Evolutionary conservation across 2,329 filamentous ascomycete genomes (phyloP).

Genomic region (Aspergillus tamarii): DNA sequence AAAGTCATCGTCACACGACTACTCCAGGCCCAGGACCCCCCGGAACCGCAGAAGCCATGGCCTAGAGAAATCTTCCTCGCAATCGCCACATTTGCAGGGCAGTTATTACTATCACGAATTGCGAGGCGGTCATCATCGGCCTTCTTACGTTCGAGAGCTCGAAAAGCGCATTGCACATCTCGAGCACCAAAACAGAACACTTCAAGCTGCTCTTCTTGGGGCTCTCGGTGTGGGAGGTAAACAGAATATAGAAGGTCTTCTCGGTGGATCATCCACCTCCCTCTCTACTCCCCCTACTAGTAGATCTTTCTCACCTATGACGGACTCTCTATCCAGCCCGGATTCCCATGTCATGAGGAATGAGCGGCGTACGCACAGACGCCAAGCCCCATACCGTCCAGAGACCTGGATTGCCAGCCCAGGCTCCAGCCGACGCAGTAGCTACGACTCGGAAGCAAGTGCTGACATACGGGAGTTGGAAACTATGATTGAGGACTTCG

Average conservation of each 20-base stretch:
- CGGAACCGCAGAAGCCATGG: slow-evolving; percentile 24
- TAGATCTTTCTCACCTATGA: slow-evolving; percentile 22
- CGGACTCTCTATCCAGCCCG: slow-evolving; percentile 21
- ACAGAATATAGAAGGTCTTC: slow-evolving; percentile 31
- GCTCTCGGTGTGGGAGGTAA: slow-evolving; percentile 43
- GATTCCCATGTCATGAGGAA: slow-evolving; percentile 8
- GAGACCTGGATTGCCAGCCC: slow-evolving; percentile 37
- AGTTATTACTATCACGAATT: slow-evolving; percentile 26
- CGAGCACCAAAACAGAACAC: slow-evolving; percentile 47
- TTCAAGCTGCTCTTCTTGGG: slow-evolving; percentile 46
- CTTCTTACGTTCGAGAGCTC: slow-evolving; percentile 28
- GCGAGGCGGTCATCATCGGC: slow-evolving; percentile 20
- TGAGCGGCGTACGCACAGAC: slow-evolving; percentile 9
- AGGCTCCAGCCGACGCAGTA: slow-evolving; percentile 31
- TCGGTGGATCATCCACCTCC: slow-evolving; percentile 26
- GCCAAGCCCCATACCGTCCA: slow-evolving; percentile 20
- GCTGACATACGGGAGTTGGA: slow-evolving; percentile 33
- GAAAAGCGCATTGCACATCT: slow-evolving; percentile 44
- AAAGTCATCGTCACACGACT: slow-evolving; percentile 14
- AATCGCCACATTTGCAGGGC: slow-evolving; percentile 28
- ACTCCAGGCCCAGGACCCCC: slow-evolving; percentile 26
- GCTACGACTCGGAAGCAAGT: slow-evolving; percentile 29
- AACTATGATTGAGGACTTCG: slow-evolving; percentile 37
- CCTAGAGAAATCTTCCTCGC: slow-evolving; percentile 27
- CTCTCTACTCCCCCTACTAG: slow-evolving; percentile 21